Percentiles rank a stretch among this genome's conserved stretches.
phyloP scores from a whole-genome alignment of 768 basidiomycete genomes.

The Lenzites betulinus region DNA sequence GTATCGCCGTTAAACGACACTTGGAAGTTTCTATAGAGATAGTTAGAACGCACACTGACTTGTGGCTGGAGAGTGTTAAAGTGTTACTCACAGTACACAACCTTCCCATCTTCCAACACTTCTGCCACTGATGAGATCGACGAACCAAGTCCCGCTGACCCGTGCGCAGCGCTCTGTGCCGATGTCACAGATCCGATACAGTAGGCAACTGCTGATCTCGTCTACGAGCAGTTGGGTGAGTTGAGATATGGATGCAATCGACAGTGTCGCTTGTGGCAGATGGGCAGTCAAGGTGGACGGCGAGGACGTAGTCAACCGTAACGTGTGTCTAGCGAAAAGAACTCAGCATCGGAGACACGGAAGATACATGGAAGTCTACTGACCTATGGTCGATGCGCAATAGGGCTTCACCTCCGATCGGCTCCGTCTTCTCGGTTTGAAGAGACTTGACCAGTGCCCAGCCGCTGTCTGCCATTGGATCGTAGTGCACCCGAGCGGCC shows the following conservation, averaged over 20 bases:
- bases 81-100: slow-evolving; percentile 63
- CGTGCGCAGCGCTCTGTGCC: slow-evolving; percentile 57
- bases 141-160: slow-evolving; percentile 69
- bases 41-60: background rate
- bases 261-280: slow-evolving; percentile 75
- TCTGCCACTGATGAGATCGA: slow-evolving; percentile 65
- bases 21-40: slow-evolving; percentile 60
- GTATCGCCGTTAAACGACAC: slow-evolving; percentile 52
- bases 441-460: slow-evolving; percentile 54
- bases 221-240: slow-evolving; percentile 73
- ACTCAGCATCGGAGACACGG: background rate
- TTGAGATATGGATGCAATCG: slow-evolving; percentile 75
- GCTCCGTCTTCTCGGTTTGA: slow-evolving; percentile 40
- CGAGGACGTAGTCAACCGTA: slow-evolving; percentile 75
- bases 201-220: slow-evolving; percentile 72
- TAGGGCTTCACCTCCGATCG: slow-evolving; percentile 70
- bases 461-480: slow-evolving; percentile 69
- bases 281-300: slow-evolving; percentile 80
- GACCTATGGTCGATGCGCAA: slow-evolving; percentile 72
- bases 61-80: background rate
- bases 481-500: slow-evolving; percentile 55
- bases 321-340: slow-evolving; percentile 53
- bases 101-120: slow-evolving; percentile 80
- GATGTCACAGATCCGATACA: slow-evolving; percentile 68
- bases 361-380: slow-evolving; percentile 7